Percentiles rank a stretch among this genome's conserved stretches.
Evolutionary conservation across 257 asterid species (phyloP).

Genomic region (Cordia subcordata): DNA sequence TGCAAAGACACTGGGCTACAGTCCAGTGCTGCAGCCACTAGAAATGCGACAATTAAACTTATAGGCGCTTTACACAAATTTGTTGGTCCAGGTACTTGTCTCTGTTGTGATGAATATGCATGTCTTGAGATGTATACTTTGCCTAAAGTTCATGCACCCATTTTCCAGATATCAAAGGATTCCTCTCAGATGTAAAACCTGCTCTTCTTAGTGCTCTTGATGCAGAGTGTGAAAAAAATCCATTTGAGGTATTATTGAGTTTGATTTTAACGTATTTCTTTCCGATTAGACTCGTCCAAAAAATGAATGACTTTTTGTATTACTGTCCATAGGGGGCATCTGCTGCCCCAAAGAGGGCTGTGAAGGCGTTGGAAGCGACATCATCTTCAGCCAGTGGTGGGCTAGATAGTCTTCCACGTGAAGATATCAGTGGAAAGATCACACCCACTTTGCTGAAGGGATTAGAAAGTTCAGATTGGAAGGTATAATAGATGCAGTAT

Average conservation of each 20-base stretch:
- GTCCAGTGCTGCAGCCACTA: slow-evolving; percentile 97
- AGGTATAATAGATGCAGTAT: slow-evolving; percentile 43
- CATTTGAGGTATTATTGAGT: slow-evolving; percentile 63
- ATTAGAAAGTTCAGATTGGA: slow-evolving; percentile 96
- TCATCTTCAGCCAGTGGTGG: slow-evolving; percentile 57
- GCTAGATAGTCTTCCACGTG: slow-evolving; percentile 91
- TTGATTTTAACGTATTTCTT: slow-evolving; percentile 3
- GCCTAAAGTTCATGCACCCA: slow-evolving; percentile 20
- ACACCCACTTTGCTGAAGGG: slow-evolving; percentile 84
- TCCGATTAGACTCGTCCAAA: slow-evolving; percentile 8
- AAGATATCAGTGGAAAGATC: slow-evolving; percentile 92
- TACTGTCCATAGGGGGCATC: slow-evolving; percentile 53
- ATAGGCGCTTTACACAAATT: slow-evolving; percentile 87
- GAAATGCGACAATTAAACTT: slow-evolving; percentile 89
- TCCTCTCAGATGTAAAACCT: slow-evolving; percentile 92
- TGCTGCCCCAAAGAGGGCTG: slow-evolving; percentile 77
- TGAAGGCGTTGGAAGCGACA: slow-evolving; percentile 58
- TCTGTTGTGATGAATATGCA: slow-evolving; percentile 7
- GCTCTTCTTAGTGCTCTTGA: slow-evolving; percentile 96
- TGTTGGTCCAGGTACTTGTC: slow-evolving; percentile 92
- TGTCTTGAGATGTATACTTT: slow-evolving; percentile 16
- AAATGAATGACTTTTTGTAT: slow-evolving; percentile 11
- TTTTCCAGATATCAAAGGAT: slow-evolving; percentile 79
- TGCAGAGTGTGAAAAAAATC: slow-evolving; percentile 95
- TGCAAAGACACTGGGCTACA: slow-evolving; percentile 95